Conservation (phyloP, 2,329 filamentous ascomycete species). For the Paecilomyces sp. region DNA sequence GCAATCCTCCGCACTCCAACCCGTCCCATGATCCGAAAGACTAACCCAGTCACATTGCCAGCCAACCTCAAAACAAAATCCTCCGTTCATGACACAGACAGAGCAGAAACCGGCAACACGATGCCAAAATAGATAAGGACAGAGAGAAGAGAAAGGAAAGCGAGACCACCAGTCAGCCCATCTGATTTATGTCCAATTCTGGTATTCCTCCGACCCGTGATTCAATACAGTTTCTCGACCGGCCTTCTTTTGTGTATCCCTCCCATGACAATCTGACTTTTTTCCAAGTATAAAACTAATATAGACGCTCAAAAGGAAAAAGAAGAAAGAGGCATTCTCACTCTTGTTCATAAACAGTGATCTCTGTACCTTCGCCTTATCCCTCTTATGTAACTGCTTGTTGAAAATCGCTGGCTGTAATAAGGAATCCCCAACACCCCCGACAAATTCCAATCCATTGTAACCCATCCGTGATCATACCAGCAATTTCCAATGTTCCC, state of each 20-base stretch:
- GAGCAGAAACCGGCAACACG: not conserved
- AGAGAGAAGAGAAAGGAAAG: not conserved
- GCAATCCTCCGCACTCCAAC: not conserved
- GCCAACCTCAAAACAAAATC: not conserved
- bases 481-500: constrained; percentile 32
- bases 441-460: constrained; percentile 29
- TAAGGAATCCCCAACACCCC: constrained; percentile 34
- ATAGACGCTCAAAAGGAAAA: constrained; percentile 1
- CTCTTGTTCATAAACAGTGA: not conserved
- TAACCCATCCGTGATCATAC: constrained; percentile 33
- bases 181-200: not conserved
- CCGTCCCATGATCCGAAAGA: not conserved
- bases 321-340: not conserved
- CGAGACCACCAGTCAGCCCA: not conserved
- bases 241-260: constrained; percentile 2
- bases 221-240: constrained; percentile 1
- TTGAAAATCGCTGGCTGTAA: constrained; percentile 21
- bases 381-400: constrained; percentile 16
- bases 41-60: not conserved
- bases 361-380: constrained; percentile 7
- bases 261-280: constrained; percentile 1
- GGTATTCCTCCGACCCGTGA: not conserved
- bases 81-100: not conserved
- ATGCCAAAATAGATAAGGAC: not conserved
- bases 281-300: constrained; percentile 4